Evolutionary conservation across 495 filamentous ascomycete species (phyloP), one percentile per base, ranked within the genome.

Genomic region (Tuber microsphaerosporum): DNA sequence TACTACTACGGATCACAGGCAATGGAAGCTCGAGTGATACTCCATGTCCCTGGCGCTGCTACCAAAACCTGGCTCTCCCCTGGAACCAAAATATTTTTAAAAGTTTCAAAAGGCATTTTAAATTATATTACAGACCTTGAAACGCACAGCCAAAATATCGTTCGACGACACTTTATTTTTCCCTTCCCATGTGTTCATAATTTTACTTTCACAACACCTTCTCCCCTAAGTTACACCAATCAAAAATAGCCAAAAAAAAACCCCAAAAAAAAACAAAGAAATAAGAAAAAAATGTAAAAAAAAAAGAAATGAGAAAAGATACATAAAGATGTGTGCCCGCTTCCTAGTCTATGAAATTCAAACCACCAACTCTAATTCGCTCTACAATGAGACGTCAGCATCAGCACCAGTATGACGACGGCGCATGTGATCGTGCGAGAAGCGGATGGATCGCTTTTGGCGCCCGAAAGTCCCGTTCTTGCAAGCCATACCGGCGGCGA

Each of bases 391-490:
- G 10, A 65, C 56, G 12, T 65, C 56, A 31, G 56, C 2, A 31
- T 65, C 56, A 31, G 56, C 2, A 31, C n/a, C 56, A 16, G 56
- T n/a, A 45, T 73, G 41, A 68, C 75, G 77, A 71, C 75, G 81
- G 39, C 79, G 80, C 69, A 75, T 75, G 73, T 81, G 81, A 68
- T 79, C 80, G 42, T 80, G 43, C 0, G 81, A 76, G 71, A 82
- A 77, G 34, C 77, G 77, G 43, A 73, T 22, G 44, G 48, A 56
- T 16, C 81, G 74, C 73, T 71, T 81, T 20, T 39, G 61, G n/a
- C 46, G 70, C 14, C 1, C 31, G 26, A 75, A 75, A 31, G 20
- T 19, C 41, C 75, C 75, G 56, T 77, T 61, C 26, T 26, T 46
- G 73, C 75, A 77, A 26, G 46, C 26, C 75, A 74, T 75, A 10